phyloP scores from a whole-genome alignment of 2,329 filamentous ascomycete genomes.

The Aspergillus fumigatiaffinis region DNA sequence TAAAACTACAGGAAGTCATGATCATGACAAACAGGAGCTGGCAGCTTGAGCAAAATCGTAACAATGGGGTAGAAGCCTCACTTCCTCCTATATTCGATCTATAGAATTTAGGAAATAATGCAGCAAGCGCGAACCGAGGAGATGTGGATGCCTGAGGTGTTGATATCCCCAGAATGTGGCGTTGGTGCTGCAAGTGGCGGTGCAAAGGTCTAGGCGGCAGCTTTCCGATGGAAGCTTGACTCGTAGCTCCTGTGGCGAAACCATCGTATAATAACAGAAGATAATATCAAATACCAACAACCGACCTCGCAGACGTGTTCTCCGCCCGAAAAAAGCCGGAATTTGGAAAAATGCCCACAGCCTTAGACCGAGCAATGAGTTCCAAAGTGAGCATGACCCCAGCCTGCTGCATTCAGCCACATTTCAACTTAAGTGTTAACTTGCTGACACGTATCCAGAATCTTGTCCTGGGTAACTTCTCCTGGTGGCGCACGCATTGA shows the following conservation, averaged over 20 bases:
- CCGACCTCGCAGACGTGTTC: neutral
- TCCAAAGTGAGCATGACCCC: slow-evolving; percentile 55
- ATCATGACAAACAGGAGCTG: too few relatives aligned
- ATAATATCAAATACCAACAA: slow-evolving; percentile 15
- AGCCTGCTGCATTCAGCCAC: neutral
- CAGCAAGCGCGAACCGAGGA: neutral
- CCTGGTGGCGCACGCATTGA: neutral
- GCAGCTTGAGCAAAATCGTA: neutral
- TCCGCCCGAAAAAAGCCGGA: neutral
- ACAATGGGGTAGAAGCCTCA: neutral
- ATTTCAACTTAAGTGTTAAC: neutral
- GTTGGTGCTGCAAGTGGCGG: slow-evolving; percentile 3
- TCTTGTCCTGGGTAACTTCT: slow-evolving; percentile 59
- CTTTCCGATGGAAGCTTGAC: neutral
- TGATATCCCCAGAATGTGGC: slow-evolving; percentile 6
- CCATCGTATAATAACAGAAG: neutral
- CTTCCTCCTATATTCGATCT: neutral
- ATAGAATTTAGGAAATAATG: too few relatives aligned
- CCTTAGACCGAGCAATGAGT: slow-evolving; percentile 63
- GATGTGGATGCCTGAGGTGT: neutral
- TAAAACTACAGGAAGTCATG: neutral
- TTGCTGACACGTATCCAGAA: slow-evolving; percentile 48
- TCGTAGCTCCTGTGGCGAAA: neutral
- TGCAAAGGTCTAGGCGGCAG: slow-evolving; percentile 8
- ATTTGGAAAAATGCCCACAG: slow-evolving; percentile 59